Percentiles rank a stretch among this genome's conserved stretches.
phyloP scores from a whole-genome alignment of 2,329 filamentous ascomycete genomes.

The Gremmenia infestans region DNA sequence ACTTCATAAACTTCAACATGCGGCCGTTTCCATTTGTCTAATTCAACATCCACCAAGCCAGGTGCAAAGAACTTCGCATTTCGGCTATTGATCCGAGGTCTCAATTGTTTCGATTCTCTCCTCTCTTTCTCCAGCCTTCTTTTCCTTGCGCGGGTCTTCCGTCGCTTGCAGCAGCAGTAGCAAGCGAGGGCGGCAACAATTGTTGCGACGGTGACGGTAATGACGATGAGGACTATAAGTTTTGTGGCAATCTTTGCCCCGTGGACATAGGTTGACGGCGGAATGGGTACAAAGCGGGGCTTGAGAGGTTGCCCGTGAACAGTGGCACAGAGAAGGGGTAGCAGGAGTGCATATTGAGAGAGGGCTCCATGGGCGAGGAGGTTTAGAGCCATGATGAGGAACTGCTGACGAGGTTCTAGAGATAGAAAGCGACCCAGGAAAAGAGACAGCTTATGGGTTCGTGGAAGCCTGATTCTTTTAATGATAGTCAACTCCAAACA shows the following conservation, averaged over 20 bases:
- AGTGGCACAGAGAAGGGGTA: too few relatives aligned
- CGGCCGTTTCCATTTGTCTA: too few relatives aligned
- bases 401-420: too few relatives aligned
- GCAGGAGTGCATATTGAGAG: too few relatives aligned
- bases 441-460: too few relatives aligned
- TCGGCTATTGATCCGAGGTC: neutral
- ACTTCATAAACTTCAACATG: too few relatives aligned
- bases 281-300: neutral
- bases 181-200: neutral
- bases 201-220: neutral
- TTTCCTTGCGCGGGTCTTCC: neutral
- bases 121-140: neutral
- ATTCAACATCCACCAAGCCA: neutral
- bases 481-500: too few relatives aligned
- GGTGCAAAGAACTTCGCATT: conserved; percentile 9
- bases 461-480: too few relatives aligned
- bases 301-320: neutral
- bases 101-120: neutral
- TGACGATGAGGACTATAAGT: neutral
- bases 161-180: conserved; percentile 4
- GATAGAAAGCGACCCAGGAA: too few relatives aligned
- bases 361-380: too few relatives aligned
- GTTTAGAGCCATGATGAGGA: too few relatives aligned
- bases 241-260: neutral
- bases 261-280: neutral